A percentile compares a stretch with the other conserved stretches of the same genome.
These are phyloP conservation scores for Candolleomyces efflorescens DNA, from an alignment of 768 basidiomycete species.

Conservation along the genomic window DNA sequence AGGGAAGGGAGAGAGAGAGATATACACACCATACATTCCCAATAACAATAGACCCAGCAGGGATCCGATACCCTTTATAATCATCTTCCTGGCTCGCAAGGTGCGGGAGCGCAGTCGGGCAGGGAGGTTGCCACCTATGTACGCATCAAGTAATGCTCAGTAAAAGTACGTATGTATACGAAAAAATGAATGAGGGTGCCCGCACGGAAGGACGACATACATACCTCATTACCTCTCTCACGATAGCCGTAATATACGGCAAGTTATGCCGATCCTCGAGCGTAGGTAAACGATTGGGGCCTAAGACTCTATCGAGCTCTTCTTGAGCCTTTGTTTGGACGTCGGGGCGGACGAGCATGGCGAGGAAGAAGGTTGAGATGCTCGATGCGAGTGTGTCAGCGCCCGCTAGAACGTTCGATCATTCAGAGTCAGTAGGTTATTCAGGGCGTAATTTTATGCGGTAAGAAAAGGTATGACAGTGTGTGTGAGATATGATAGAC, in stretches of 20 bases:
- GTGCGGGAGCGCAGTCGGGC: conserved; percentile 8
- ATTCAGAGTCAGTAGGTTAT: too few relatives aligned
- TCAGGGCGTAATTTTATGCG: too few relatives aligned
- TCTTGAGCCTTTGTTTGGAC: conserved; percentile 6
- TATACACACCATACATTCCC: conserved; percentile 17
- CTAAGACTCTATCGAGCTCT: conserved; percentile 6
- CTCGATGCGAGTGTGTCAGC: conserved; percentile 24
- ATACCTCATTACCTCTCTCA: conserved; percentile 19
- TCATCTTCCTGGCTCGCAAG: conserved; percentile 12
- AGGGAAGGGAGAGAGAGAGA: not conserved
- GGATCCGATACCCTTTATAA: conserved; percentile 15
- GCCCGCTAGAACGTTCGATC: too few relatives aligned
- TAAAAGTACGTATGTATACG: too few relatives aligned
- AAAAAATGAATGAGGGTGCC: too few relatives aligned
- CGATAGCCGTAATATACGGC: conserved; percentile 18
- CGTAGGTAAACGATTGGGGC: conserved; percentile 4
- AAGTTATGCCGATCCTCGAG: conserved; percentile 16
- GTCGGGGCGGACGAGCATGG: conserved; percentile 10
- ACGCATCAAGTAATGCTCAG: too few relatives aligned
- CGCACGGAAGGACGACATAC: too few relatives aligned
- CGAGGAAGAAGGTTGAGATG: conserved; percentile 35
- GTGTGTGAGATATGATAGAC: too few relatives aligned
- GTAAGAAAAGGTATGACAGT: too few relatives aligned
- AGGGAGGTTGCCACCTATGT: too few relatives aligned
- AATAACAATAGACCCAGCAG: conserved; percentile 14